These are phyloP conservation scores for Yarrowia hollandica DNA, from an alignment of 805 yeast species.

Conservation along the genomic window DNA sequence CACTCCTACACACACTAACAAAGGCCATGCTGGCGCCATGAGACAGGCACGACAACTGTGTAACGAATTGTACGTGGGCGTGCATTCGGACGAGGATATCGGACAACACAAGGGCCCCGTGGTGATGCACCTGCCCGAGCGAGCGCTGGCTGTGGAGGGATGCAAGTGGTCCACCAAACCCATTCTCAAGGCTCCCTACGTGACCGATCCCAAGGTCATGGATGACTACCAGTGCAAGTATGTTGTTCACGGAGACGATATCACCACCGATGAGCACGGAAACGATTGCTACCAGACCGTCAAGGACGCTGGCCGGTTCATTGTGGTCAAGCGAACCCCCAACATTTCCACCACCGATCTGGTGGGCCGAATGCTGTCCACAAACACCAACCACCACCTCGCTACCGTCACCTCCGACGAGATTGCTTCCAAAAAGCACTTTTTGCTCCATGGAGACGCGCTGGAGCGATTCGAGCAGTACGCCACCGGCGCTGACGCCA, in stretches of 20 bases:
- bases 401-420: conserved; percentile 35
- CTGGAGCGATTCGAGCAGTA: conserved; percentile 52
- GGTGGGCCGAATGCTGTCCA: conserved; percentile 79
- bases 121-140: conserved; percentile 81
- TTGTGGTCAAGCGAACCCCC: conserved; percentile 90
- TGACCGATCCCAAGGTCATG: conserved; percentile 81
- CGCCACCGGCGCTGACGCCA: conserved; percentile 65
- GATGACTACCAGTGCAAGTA: conserved; percentile 71
- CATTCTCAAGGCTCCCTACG: conserved; percentile 84
- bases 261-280: conserved; percentile 94
- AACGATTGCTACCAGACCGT: conserved; percentile 86
- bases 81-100: conserved; percentile 90
- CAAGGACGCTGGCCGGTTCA: conserved; percentile 80
- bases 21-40: conserved; percentile 90
- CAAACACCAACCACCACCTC: conserved; percentile 60
- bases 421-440: conserved; percentile 31
- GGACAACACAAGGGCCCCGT: conserved; percentile 84
- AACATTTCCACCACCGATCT: conserved; percentile 94
- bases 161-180: conserved; percentile 84
- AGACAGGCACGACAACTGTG: conserved; percentile 88
- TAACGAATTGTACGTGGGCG: conserved; percentile 74
- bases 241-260: conserved; percentile 99
- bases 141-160: conserved; percentile 81
- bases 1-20: conserved; percentile 7
- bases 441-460: conserved; percentile 43